Percentiles rank a stretch among this genome's conserved stretches.
Evolutionary conservation across 352 stramenopile genomes (phyloP).

Genomic region (Pythium vanterpoolii): DNA sequence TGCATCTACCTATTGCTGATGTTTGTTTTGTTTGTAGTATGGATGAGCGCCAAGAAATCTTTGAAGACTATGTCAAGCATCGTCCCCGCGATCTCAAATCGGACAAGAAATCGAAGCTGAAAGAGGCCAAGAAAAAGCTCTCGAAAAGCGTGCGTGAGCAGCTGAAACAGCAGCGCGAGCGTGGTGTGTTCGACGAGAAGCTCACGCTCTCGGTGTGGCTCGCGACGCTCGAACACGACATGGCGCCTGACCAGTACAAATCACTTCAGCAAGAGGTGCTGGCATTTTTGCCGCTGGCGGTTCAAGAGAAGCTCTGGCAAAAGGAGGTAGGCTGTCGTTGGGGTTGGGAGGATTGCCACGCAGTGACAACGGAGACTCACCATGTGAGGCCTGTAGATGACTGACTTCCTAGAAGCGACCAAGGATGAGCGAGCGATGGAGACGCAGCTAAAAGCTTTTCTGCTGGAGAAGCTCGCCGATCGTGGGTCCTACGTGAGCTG

Average conservation of each 20-base stretch:
- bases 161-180: conserved; percentile 27
- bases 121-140: conserved; percentile 54
- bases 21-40: conserved; percentile 35
- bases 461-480: conserved; percentile 16
- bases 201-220: conserved; percentile 55
- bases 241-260: conserved; percentile 1
- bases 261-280: conserved; percentile 15
- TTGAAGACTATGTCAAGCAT: conserved; percentile 75
- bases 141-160: conserved; percentile 41
- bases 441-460: background rate
- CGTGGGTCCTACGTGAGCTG: conserved; percentile 14
- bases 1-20: no score
- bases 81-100: conserved; percentile 68
- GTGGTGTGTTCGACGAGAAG: conserved; percentile 41
- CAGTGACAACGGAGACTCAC: background rate
- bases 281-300: conserved; percentile 22
- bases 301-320: conserved; percentile 30
- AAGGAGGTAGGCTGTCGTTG: conserved; percentile 20
- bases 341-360: background rate
- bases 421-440: conserved; percentile 20
- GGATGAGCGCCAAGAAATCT: conserved; percentile 75
- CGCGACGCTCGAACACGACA: conserved; percentile 37
- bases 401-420: conserved; percentile 17
- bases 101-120: conserved; percentile 78
- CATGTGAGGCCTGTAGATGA: conserved; percentile 4